Evolutionary conservation across 2,329 filamentous ascomycete species (phyloP).

Genomic region (Penicillium griseofulvum): DNA sequence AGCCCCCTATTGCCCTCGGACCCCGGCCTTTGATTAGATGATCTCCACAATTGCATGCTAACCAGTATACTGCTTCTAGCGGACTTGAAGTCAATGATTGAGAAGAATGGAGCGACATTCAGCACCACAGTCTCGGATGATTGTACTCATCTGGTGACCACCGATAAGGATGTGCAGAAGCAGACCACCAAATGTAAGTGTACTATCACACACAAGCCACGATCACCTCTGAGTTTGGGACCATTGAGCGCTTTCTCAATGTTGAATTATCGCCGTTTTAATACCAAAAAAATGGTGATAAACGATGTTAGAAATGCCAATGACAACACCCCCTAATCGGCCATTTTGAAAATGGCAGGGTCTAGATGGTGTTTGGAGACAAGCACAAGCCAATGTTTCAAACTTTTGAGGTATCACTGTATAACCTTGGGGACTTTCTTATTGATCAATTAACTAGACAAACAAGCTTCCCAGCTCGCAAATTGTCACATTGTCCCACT

Average conservation of each 20-base stretch:
- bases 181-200: conserved; percentile 36
- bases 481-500: conserved; percentile 57
- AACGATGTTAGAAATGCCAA: background rate
- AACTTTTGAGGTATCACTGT: background rate
- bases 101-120: conserved; percentile 36
- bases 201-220: background rate
- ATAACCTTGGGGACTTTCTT: background rate
- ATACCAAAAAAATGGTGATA: background rate
- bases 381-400: background rate
- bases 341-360: background rate
- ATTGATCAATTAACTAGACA: conserved; percentile 52
- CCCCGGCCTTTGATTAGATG: conserved; percentile 5
- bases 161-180: conserved; percentile 37
- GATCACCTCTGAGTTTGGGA: background rate
- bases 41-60: conserved; percentile 9
- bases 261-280: fast-evolving
- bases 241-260: too few species aligned
- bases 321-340: background rate
- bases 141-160: conserved; percentile 42
- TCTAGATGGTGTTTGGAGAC: background rate
- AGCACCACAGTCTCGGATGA: conserved; percentile 27
- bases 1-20: background rate
- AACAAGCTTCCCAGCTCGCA: conserved; percentile 48
- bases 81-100: conserved; percentile 32
- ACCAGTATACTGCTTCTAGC: conserved; percentile 20